Percentiles rank a stretch among this genome's conserved stretches.
These are phyloP conservation scores for Aspergillus jensenii DNA, from an alignment of 2,329 filamentous ascomycete species.

Conservation along the genomic window DNA sequence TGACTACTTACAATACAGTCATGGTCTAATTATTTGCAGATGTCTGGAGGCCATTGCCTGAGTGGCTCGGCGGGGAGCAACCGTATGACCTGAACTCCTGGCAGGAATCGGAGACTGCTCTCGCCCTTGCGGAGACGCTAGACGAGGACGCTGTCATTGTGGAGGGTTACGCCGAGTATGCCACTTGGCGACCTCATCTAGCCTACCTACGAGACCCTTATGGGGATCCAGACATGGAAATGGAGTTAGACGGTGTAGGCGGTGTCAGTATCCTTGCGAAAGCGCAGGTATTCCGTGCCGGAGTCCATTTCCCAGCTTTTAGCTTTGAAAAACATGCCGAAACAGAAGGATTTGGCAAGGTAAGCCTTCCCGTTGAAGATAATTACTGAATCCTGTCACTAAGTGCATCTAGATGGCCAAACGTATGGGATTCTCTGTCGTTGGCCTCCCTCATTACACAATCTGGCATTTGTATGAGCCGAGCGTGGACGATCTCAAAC, in stretches of 20 bases:
- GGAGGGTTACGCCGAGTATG: conserved; percentile 97
- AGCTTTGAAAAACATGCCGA: conserved; percentile 98
- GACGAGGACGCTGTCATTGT: conserved; percentile 99
- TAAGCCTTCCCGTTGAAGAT: conserved; percentile 37
- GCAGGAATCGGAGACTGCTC: conserved; percentile 97
- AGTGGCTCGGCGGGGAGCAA: conserved; percentile 98
- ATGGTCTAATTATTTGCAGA: conserved; percentile 52
- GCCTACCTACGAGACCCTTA: conserved; percentile 96
- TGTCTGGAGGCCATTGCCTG: conserved; percentile 96
- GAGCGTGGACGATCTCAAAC: conserved; percentile 93
- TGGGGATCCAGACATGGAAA: conserved; percentile 97
- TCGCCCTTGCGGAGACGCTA: conserved; percentile 88
- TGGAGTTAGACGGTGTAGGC: conserved; percentile 98
- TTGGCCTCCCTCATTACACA: conserved; percentile 94
- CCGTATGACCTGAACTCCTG: conserved; percentile 98
- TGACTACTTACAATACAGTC: conserved; percentile 14
- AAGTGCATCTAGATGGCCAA: conserved; percentile 75
- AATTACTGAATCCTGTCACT: not conserved
- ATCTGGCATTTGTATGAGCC: conserved; percentile 99
- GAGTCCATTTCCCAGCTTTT: conserved; percentile 96
- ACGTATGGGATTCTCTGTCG: conserved; percentile 91
- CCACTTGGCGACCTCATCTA: conserved; percentile 95
- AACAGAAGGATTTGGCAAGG: conserved; percentile 98
- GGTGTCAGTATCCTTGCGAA: conserved; percentile 97
- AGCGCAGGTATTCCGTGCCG: conserved; percentile 88